Conservation (phyloP, 2,329 filamentous ascomycete genomes). For the Ophiognomonia clavigignenti-juglandacearum region DNA sequence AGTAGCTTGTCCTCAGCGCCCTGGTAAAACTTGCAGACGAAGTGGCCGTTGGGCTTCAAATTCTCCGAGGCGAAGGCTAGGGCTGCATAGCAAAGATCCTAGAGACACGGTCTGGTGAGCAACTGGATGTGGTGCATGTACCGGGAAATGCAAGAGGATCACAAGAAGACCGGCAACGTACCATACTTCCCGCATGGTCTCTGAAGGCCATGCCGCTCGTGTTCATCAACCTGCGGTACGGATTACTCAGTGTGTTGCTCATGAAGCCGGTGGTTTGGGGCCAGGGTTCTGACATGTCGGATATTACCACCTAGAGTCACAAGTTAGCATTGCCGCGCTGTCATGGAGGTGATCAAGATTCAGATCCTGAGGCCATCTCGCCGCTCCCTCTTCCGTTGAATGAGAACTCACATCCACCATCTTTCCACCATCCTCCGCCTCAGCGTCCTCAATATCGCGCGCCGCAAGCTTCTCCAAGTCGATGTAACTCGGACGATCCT, state of each 20-base stretch:
- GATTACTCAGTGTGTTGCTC: slow-evolving; percentile 90
- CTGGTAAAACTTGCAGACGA: slow-evolving; percentile 97
- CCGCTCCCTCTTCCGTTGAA: background rate
- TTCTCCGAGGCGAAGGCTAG: slow-evolving; percentile 82
- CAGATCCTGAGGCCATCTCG: background rate
- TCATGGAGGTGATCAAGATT: background rate
- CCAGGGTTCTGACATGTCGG: slow-evolving; percentile 99
- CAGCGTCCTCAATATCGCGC: slow-evolving; percentile 23
- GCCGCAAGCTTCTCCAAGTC: slow-evolving; percentile 51
- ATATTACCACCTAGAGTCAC: slow-evolving; percentile 67
- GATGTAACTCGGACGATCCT: slow-evolving; percentile 55
- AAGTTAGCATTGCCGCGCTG: background rate
- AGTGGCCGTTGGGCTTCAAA: slow-evolving; percentile 76
- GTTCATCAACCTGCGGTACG: slow-evolving; percentile 97
- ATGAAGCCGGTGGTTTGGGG: slow-evolving; percentile 71
- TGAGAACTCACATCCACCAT: slow-evolving; percentile 67
- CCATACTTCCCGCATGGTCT: slow-evolving; percentile 94
- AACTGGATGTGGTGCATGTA: background rate
- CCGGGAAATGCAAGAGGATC: slow-evolving; percentile 7
- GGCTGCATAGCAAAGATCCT: slow-evolving; percentile 89
- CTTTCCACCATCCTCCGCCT: slow-evolving; percentile 40
- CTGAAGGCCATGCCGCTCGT: slow-evolving; percentile 82
- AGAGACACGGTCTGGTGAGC: background rate
- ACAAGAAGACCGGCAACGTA: slow-evolving; percentile 37
- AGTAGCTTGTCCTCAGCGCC: slow-evolving; percentile 79